Evolutionary conservation across 2,329 filamentous ascomycete genomes (phyloP).

Genomic region (Talaromyces sp.): DNA sequence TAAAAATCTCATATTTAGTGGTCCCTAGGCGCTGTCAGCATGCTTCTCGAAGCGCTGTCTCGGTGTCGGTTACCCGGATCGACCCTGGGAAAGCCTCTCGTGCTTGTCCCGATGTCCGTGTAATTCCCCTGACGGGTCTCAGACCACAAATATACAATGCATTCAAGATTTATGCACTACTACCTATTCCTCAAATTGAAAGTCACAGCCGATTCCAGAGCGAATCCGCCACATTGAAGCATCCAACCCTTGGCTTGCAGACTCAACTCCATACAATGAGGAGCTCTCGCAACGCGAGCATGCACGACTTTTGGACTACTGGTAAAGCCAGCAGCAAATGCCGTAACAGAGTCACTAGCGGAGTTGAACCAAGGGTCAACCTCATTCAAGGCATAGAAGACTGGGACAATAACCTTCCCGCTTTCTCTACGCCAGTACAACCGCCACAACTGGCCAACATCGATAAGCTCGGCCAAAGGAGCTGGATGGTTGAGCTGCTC

Average conservation of each 20-base stretch:
- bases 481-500: neutral
- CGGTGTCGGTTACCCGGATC: too few species aligned
- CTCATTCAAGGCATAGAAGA: neutral
- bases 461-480: neutral
- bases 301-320: neutral
- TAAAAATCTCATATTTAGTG: too few species aligned
- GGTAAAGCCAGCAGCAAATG: neutral
- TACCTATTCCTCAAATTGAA: neutral
- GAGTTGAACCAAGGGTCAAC: constrained; percentile 1
- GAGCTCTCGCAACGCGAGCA: neutral
- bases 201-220: neutral
- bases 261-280: constrained; percentile 4
- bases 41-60: too few species aligned
- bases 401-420: neutral
- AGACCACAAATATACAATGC: too few species aligned
- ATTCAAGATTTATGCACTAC: neutral
- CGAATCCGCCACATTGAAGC: neutral
- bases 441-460: neutral
- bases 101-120: too few species aligned
- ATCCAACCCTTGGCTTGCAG: neutral
- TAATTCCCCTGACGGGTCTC: too few species aligned
- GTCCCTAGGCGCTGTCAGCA: too few species aligned
- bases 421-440: neutral
- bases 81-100: too few species aligned
- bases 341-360: neutral